Percentiles rank a stretch among this genome's conserved stretches.
phyloP scores from a whole-genome alignment of 1,284 basidiomycete genomes.

The Naganishia albida region DNA sequence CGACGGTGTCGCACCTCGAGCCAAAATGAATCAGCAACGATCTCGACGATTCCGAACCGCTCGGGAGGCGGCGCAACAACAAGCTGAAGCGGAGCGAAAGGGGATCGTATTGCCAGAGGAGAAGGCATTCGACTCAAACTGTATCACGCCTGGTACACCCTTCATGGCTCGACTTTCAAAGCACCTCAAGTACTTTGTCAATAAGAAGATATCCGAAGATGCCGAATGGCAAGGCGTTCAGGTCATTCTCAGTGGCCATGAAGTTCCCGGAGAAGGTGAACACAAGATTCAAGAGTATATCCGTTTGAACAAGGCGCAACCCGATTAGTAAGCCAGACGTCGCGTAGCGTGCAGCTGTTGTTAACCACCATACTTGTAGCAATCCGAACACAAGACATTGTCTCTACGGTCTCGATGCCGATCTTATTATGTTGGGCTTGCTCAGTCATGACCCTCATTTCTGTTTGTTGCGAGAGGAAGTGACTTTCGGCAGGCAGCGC shows the following conservation, averaged over 20 bases:
- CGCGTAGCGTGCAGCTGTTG: no score
- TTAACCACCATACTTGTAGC: slow-evolving; percentile 34
- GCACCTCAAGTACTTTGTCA: slow-evolving; percentile 93
- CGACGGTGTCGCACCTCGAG: slow-evolving; percentile 95
- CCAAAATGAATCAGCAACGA: slow-evolving; percentile 99
- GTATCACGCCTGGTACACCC: slow-evolving; percentile 96
- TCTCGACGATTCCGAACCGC: slow-evolving; percentile 89
- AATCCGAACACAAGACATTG: slow-evolving; percentile 72
- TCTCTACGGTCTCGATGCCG: slow-evolving; percentile 96
- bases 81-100: slow-evolving; percentile 72
- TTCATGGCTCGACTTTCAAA: slow-evolving; percentile 91
- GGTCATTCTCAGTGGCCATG: slow-evolving; percentile 96
- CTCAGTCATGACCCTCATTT: slow-evolving; percentile 99
- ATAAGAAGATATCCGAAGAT: slow-evolving; percentile 95
- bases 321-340: slow-evolving; percentile 63
- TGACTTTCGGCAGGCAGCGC: slow-evolving; percentile 86
- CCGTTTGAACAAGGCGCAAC: slow-evolving; percentile 87
- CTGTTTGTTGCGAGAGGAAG: slow-evolving; percentile 94
- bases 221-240: slow-evolving; percentile 89
- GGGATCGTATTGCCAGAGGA: slow-evolving; percentile 90
- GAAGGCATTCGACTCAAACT: slow-evolving; percentile 97
- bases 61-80: slow-evolving; percentile 93
- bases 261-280: slow-evolving; percentile 96
- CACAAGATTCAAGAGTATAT: slow-evolving; percentile 99
- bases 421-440: slow-evolving; percentile 96